Evolutionary conservation across 306 rosid species (phyloP), one percentile per base, ranked within the genome.

Genomic region (Cajanus cajan): DNA sequence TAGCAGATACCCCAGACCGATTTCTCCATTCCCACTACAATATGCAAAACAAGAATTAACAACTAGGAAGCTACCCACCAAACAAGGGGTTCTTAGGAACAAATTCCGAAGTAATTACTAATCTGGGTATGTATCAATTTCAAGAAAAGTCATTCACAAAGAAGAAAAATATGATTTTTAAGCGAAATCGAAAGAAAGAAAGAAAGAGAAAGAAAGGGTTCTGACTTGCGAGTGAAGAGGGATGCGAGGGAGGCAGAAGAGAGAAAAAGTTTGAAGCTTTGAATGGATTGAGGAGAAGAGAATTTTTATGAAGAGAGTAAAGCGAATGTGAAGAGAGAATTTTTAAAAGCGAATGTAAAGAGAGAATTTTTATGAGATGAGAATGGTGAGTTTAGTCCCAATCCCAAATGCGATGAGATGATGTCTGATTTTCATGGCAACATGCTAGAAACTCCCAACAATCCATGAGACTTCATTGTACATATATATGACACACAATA

Each of bases 181-280:
- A 51, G 7, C 4, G 22, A 55, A 74, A 66, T 18, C 24, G 19
- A 22, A 37, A 13, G 3, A 11, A 0, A 34, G 4, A 19, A 14
- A 41, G 44, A 54, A 24, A 51, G 12, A 22, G 44, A 40, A 59
- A 74, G 43, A 48, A 8, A 61, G 82, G 58, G 31, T 28, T 61
- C 82, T 78, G 52, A 93, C 90, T 70, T 50, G 84, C 52, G 64
- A 84, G 85, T 78, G 73, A 83, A 88, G 80, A 83, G 83, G 84
- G 86, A 50, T 36, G 72, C 1, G 71, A 86, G 89, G 87, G 87
- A 80, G 47, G 24, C 67, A 14, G 58, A 76, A 65, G 72, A 40
- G 48, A 43, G 71, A 51, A 37, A 41, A 44, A 66, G 47, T 24
- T 3, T 73, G 71, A 67, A 78, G 75, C 51, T 74, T 68, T 66